phyloP scores from a whole-genome alignment of 2,329 filamentous ascomycete species.

The Venturia nashicola region DNA sequence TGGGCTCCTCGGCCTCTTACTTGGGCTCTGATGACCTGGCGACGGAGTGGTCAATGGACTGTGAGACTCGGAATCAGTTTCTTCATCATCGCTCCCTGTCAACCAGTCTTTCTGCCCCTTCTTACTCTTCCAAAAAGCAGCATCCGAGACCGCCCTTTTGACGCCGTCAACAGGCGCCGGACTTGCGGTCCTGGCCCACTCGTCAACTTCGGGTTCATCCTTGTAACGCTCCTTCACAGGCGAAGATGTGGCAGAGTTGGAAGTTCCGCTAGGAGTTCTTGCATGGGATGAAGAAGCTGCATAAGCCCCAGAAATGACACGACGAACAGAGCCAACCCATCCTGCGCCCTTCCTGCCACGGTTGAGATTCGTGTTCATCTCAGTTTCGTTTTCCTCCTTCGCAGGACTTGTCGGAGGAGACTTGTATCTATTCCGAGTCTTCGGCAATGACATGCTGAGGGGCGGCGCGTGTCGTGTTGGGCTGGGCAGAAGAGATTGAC shows the following conservation, averaged over 20 bases:
- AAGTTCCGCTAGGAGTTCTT: neutral
- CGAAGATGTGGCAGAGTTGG: neutral
- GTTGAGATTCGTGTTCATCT: neutral
- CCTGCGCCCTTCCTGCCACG: conserved; percentile 25
- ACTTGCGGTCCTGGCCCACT: neutral
- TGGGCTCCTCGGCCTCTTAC: conserved; percentile 13
- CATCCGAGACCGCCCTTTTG: conserved; percentile 30
- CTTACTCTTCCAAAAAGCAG: conserved; percentile 36
- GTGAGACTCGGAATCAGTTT: neutral
- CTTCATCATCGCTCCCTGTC: conserved; percentile 17
- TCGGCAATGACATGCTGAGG: neutral
- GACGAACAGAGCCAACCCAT: conserved; percentile 57
- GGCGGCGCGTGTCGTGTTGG: conserved; percentile 14
- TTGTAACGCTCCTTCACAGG: neutral
- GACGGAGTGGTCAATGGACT: neutral
- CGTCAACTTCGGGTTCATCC: neutral
- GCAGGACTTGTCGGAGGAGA: conserved; percentile 22
- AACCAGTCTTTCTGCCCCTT: conserved; percentile 42
- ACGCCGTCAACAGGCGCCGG: conserved; percentile 11
- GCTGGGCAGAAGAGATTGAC: conserved; percentile 38
- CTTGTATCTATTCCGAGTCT: conserved; percentile 12
- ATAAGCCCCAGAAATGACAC: conserved; percentile 33
- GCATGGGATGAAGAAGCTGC: neutral
- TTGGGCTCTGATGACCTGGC: neutral
- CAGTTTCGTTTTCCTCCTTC: neutral